Evolutionary conservation across 768 basidiomycete species (phyloP).

Genomic region (Mycena crocata): DNA sequence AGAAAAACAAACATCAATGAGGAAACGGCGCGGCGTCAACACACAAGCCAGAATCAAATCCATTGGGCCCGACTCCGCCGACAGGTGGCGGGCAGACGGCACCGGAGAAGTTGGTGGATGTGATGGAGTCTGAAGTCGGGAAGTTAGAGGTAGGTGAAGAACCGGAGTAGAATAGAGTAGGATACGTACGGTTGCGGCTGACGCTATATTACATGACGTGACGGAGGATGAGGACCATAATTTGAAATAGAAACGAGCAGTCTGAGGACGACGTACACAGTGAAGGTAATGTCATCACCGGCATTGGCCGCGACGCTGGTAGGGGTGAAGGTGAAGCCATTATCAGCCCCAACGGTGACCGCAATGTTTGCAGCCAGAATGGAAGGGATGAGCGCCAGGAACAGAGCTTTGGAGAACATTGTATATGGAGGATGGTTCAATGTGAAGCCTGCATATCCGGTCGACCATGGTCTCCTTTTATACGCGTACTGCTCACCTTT

Average conservation of each 20-base stretch:
- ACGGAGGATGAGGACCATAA: too few relatives aligned
- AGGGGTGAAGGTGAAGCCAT: slow-evolving; percentile 31
- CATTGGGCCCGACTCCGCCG: slow-evolving; percentile 31
- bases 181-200: slow-evolving; percentile 34
- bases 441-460: too few relatives aligned
- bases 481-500: too few relatives aligned
- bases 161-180: too few relatives aligned
- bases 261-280: slow-evolving; percentile 18
- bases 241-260: not conserved
- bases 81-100: slow-evolving; percentile 36
- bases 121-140: too few relatives aligned
- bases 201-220: too few relatives aligned
- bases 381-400: slow-evolving; percentile 29
- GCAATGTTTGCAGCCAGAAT: slow-evolving; percentile 24
- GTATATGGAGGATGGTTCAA: not conserved
- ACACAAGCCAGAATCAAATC: slow-evolving; percentile 37
- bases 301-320: slow-evolving; percentile 23
- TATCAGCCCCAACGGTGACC: slow-evolving; percentile 31
- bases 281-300: slow-evolving; percentile 37
- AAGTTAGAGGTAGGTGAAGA: too few relatives aligned
- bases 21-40: too few relatives aligned
- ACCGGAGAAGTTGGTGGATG: slow-evolving; percentile 29
- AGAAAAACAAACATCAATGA: not conserved
- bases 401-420: slow-evolving; percentile 24
- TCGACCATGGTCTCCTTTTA: too few relatives aligned